Evolutionary conservation across 257 asterid genomes (phyloP).

Genomic region (Solanum ossicruentum): DNA sequence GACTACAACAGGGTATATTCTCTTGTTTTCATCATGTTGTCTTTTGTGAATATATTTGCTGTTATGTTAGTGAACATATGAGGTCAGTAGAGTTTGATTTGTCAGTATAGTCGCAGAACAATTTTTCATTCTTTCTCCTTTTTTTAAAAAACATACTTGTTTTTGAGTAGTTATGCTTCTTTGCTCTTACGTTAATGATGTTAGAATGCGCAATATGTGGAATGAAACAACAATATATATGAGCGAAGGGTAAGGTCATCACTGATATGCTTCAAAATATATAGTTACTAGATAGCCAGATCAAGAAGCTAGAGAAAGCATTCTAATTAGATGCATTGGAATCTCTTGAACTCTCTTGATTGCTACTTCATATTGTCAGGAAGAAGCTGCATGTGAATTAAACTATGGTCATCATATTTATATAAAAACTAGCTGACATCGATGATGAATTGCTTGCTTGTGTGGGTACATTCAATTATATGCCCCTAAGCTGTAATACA

Average conservation of each 20-base stretch:
- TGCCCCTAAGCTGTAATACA: background rate
- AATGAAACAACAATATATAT: background rate
- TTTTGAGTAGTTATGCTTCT: background rate
- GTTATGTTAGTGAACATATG: background rate
- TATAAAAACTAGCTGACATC: background rate
- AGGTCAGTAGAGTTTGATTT: background rate
- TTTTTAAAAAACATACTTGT: background rate
- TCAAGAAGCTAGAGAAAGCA: background rate
- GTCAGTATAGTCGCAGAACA: background rate
- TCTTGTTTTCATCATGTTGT: background rate
- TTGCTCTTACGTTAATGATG: background rate
- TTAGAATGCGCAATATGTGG: background rate
- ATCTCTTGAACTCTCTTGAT: background rate
- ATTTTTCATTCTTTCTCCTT: background rate
- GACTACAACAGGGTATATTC: constrained; percentile 82
- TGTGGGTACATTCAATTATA: background rate
- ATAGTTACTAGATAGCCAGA: background rate
- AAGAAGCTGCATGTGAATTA: background rate
- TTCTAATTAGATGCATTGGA: background rate
- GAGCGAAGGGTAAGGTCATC: background rate
- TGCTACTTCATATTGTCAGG: background rate
- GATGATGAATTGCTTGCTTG: background rate
- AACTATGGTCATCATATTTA: background rate
- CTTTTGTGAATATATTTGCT: background rate
- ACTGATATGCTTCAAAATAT: background rate